Conservation (phyloP, 2,329 filamentous ascomycete species). For the Colletotrichum camelliae region DNA sequence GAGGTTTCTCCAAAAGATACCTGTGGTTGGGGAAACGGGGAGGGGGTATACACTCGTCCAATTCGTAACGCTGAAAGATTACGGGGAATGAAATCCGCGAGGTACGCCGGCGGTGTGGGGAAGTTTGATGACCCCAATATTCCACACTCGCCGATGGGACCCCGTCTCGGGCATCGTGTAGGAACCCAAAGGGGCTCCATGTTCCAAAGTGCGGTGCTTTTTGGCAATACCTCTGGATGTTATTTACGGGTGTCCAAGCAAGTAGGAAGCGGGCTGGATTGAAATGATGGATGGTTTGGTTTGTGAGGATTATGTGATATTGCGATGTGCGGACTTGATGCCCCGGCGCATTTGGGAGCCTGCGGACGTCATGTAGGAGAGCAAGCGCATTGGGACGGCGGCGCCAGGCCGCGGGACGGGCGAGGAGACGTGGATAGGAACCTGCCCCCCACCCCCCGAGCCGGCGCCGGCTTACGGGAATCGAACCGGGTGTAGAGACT, state of each 20-base stretch:
- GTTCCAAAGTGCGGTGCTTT: not conserved
- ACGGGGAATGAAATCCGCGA: not conserved
- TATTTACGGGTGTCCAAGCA: rapidly evolving
- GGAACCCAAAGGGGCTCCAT: not conserved
- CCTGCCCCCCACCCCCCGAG: too few relatives aligned
- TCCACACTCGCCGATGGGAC: not conserved
- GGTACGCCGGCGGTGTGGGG: not conserved
- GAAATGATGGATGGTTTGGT: not conserved
- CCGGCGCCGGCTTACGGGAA: not conserved
- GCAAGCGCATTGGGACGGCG: too few relatives aligned
- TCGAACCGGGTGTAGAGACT: not conserved
- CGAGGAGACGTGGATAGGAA: not conserved
- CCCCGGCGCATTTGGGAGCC: not conserved
- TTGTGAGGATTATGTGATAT: not conserved
- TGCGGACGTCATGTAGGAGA: not conserved
- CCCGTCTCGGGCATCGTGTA: not conserved
- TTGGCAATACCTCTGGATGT: not conserved
- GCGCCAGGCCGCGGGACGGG: not conserved
- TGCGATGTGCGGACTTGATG: not conserved
- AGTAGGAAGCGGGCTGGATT: not conserved
- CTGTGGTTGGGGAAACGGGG: not conserved
- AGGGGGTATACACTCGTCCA: too few relatives aligned
- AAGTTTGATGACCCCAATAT: not conserved
- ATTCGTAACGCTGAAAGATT: not conserved
- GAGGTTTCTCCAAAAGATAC: not conserved